phyloP scores from a whole-genome alignment of 495 filamentous ascomycete species.

The Hyaloscypha bicolor region DNA sequence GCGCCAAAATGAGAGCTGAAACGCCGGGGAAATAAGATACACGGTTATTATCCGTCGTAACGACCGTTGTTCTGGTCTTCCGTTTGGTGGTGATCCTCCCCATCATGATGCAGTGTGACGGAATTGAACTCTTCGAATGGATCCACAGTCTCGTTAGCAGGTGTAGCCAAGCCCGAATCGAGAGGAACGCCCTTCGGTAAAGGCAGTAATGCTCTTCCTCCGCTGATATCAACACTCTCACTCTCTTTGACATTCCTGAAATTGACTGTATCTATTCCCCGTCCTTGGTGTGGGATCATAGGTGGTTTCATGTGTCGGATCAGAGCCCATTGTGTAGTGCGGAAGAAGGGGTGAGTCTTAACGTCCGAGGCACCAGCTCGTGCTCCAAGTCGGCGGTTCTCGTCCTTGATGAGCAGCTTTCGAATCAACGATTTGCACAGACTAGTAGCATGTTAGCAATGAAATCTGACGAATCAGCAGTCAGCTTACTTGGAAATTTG shows the following conservation, averaged over 20 bases:
- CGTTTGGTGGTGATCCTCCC: conserved; percentile 57
- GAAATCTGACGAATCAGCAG: conserved; percentile 2
- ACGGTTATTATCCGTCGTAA: conserved; percentile 29
- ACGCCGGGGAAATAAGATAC: conserved; percentile 9
- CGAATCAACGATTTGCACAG: conserved; percentile 96
- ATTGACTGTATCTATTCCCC: conserved; percentile 91
- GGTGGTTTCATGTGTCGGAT: conserved; percentile 98
- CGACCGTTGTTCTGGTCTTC: conserved; percentile 34
- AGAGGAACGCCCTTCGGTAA: conserved; percentile 73
- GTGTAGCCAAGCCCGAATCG: conserved; percentile 82
- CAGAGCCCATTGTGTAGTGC: conserved; percentile 92
- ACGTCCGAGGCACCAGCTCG: conserved; percentile 96
- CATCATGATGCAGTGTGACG: conserved; percentile 96
- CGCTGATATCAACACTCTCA: conserved; percentile 89
- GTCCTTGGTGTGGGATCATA: conserved; percentile 91
- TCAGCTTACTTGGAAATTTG: conserved; percentile 83
- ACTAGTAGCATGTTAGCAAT: conserved; percentile 46
- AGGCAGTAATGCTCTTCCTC: conserved; percentile 50
- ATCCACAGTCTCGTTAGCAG: conserved; percentile 82
- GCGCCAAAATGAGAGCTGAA: conserved; percentile 6
- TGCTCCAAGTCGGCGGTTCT: conserved; percentile 91
- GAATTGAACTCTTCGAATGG: conserved; percentile 99
- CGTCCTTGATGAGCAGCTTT: conserved; percentile 97
- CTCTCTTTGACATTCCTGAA: conserved; percentile 98
- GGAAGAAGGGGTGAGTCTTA: conserved; percentile 95